Evolutionary conservation across 2,329 filamentous ascomycete species (phyloP).

Genomic region (Alternaria rosae): DNA sequence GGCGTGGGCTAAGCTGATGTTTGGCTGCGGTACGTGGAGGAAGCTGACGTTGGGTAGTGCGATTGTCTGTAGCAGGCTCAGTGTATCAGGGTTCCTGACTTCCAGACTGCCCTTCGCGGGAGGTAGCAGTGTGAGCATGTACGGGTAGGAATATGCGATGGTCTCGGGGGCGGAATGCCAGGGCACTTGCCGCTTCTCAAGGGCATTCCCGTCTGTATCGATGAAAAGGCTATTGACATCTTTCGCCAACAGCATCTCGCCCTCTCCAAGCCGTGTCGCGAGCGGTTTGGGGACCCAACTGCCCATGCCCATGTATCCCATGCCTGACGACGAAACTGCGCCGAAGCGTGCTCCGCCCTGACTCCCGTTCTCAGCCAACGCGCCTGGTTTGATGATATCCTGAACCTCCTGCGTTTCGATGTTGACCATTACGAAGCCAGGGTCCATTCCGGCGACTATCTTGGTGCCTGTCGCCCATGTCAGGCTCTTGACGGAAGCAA

Average conservation of each 20-base stretch:
- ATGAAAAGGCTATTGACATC: conserved; percentile 96
- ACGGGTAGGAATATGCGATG: conserved; percentile 96
- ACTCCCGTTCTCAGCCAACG: conserved; percentile 69
- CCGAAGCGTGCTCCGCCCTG: conserved; percentile 79
- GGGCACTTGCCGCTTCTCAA: conserved; percentile 87
- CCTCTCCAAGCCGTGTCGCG: conserved; percentile 80
- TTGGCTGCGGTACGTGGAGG: conserved; percentile 90
- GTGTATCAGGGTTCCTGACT: conserved; percentile 88
- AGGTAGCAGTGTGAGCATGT: conserved; percentile 85
- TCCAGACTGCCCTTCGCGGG: conserved; percentile 85
- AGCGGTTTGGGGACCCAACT: conserved; percentile 91
- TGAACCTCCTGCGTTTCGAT: conserved; percentile 75
- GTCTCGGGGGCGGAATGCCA: conserved; percentile 89
- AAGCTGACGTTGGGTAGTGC: conserved; percentile 81
- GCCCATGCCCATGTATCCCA: conserved; percentile 96
- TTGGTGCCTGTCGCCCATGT: conserved; percentile 91
- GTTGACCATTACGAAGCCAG: conserved; percentile 89
- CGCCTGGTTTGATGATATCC: conserved; percentile 80
- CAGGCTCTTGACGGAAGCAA: conserved; percentile 84
- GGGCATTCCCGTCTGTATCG: conserved; percentile 78
- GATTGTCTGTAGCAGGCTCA: conserved; percentile 88
- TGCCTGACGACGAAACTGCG: conserved; percentile 81
- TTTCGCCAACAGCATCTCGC: conserved; percentile 91
- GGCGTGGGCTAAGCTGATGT: conserved; percentile 91
- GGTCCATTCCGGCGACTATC: conserved; percentile 88